Evolutionary conservation across 805 yeast species (phyloP), one percentile per base, ranked within the genome.

Genomic region (Lachancea nothofagi): DNA sequence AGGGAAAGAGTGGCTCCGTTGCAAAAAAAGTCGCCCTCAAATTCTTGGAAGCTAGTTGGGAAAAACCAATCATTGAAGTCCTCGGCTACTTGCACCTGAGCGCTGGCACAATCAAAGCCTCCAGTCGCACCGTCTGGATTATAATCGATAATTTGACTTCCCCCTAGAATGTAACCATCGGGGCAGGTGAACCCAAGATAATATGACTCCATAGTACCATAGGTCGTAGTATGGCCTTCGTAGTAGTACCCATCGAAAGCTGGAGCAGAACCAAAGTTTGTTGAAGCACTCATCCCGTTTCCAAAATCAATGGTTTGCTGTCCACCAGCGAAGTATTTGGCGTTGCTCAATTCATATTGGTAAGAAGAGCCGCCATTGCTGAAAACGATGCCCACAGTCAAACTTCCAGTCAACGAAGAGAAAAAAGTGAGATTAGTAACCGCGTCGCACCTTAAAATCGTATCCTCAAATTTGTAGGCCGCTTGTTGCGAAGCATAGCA

Each of bases 401-500:
- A 45, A 2, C 53, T 30, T 18, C 70, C 71, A 2, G 46, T 29
- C 12, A 62, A 26, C 1, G 57, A 38, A 2, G 46, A 24, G 7
- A 51, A 45, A 2, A 45, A 25, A 5, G 52, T 43, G 5, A 54
- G 28, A 21, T 45, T 57, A 8, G 42, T 44, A 3, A 40, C 31
- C 7, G 64, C 55, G 6, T 42, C 43, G 52, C 70, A 66, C 20
- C 50, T 43, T 19, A 66, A 34, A 7, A 51, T 43, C 1, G 70
- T 58, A 18, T 52, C 44, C 6, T 53, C 53, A 27, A 50, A 44
- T 22, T 50, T 36, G 38, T 61, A 57, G 10, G 70, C 57, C 32
- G 69, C 70, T 44, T 57, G 62, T 34, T 64, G 66, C 3, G 49
- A 37, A 21, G 57, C 59, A 20, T 53, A 47, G 50, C 71, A 67